Percentiles rank a stretch among this genome's conserved stretches.
Evolutionary conservation across 192 early-diverging fungal genomes (phyloP).

Genomic region (Entomortierella chlamydospora): DNA sequence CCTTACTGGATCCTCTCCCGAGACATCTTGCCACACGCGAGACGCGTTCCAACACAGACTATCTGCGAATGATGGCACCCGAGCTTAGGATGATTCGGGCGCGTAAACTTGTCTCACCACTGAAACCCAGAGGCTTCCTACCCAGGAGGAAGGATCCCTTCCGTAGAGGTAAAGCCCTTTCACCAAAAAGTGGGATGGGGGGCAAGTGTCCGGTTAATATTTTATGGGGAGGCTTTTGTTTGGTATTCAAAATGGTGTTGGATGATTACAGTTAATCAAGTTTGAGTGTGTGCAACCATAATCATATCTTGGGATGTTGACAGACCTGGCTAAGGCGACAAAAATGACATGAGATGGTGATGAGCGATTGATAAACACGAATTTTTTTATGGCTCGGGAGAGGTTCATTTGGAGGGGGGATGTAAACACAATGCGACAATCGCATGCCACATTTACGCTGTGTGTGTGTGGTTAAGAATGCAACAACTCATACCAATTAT

Average conservation of each 20-base stretch:
- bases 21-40: constrained; percentile 48
- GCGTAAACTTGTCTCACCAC: constrained; percentile 58
- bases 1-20: constrained; percentile 26
- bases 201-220: background rate
- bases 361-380: background rate
- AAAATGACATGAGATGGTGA: constrained; percentile 1
- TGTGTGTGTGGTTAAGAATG: no score
- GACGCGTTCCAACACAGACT: constrained; percentile 57
- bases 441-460: no score
- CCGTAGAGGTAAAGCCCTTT: constrained; percentile 28
- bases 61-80: constrained; percentile 62
- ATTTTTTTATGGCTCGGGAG: background rate
- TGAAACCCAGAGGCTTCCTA: constrained; percentile 58
- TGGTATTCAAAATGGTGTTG: no score
- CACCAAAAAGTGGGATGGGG: background rate
- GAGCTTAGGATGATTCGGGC: constrained; percentile 66
- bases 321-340: no score
- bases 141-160: constrained; percentile 56
- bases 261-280: no score
- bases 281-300: no score
- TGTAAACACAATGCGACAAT: constrained; percentile 4
- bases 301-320: no score
- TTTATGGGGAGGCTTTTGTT: no score
- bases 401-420: no score
- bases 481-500: no score